These are phyloP conservation scores for Powellomyces hirtus DNA, from an alignment of 192 early-diverging fungal genomes.

Conservation along the genomic window DNA sequence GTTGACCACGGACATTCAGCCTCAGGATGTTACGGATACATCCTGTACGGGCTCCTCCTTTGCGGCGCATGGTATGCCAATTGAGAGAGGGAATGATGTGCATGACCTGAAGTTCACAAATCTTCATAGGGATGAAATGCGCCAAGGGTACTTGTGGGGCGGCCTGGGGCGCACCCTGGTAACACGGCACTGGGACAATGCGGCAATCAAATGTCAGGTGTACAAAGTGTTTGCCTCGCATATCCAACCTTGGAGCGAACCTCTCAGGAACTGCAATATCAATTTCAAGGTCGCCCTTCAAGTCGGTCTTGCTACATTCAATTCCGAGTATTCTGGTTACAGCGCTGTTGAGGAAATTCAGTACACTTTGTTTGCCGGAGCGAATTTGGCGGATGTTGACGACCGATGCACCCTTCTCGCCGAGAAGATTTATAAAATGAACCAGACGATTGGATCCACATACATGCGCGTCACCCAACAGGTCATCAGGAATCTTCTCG, in stretches of 20 bases:
- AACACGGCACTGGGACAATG: not conserved
- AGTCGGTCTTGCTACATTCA: conserved; percentile 30
- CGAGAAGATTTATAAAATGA: conserved; percentile 13
- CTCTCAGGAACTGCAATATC: conserved; percentile 8
- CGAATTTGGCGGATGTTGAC: conserved; percentile 7
- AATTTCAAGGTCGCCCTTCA: conserved; percentile 24
- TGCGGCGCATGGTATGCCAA: conserved; percentile 20
- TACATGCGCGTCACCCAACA: conserved; percentile 35
- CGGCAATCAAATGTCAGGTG: conserved; percentile 30
- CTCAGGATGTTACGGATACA: conserved; percentile 19
- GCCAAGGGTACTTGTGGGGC: conserved; percentile 25
- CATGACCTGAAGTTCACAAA: not conserved
- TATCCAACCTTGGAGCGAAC: conserved; percentile 39
- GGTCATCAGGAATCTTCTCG: conserved; percentile 25
- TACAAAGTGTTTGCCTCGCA: conserved; percentile 38
- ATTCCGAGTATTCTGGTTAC: conserved; percentile 19
- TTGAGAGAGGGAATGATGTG: not conserved
- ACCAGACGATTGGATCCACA: conserved; percentile 28
- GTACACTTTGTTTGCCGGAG: conserved; percentile 27
- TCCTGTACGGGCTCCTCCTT: conserved; percentile 29
- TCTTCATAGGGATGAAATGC: not conserved
- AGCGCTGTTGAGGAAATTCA: conserved; percentile 19
- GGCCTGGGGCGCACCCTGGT: conserved; percentile 6
- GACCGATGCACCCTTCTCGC: conserved; percentile 6
- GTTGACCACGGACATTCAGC: conserved; percentile 16